A percentile compares a stretch with the other conserved stretches of the same genome.
Conservation (phyloP, 139 green algal species). For the Chloropicon primus region DNA sequence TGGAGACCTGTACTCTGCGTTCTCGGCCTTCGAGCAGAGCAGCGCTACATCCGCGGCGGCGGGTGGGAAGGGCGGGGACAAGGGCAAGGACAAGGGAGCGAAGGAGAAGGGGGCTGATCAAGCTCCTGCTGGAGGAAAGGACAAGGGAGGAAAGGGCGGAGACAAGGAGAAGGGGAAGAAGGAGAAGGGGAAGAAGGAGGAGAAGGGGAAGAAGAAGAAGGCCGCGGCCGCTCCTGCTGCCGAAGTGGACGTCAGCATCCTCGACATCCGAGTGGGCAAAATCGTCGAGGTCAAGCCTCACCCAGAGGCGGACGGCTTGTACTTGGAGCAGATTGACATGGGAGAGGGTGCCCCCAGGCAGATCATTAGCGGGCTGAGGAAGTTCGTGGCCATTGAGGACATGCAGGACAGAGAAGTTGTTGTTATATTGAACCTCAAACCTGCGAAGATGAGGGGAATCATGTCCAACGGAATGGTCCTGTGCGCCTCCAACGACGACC, state of each 20-base stretch:
- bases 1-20: neutral
- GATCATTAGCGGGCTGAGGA: slow-evolving; percentile 83
- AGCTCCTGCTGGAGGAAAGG: too few relatives aligned
- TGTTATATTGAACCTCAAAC: slow-evolving; percentile 86
- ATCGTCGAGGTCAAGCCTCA: slow-evolving; percentile 60
- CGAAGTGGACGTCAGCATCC: slow-evolving; percentile 28
- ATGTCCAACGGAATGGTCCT: slow-evolving; percentile 84
- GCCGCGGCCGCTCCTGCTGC: neutral
- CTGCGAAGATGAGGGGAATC: slow-evolving; percentile 77
- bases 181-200: neutral
- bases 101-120: too few relatives aligned
- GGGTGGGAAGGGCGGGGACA: neutral
- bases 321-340: slow-evolving; percentile 92
- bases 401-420: slow-evolving; percentile 42
- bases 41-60: neutral
- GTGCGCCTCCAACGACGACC: slow-evolving; percentile 47
- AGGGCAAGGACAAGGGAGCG: neutral
- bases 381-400: slow-evolving; percentile 68
- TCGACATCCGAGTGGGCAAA: slow-evolving; percentile 72
- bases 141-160: neutral
- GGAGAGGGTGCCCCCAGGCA: slow-evolving; percentile 50
- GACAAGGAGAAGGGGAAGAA: neutral
- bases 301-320: slow-evolving; percentile 73
- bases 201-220: neutral
- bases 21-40: neutral